A percentile compares a stretch with the other conserved stretches of the same genome.
Evolutionary conservation across 2,329 filamentous ascomycete genomes (phyloP).

Genomic region (Fusarium liriodendri): DNA sequence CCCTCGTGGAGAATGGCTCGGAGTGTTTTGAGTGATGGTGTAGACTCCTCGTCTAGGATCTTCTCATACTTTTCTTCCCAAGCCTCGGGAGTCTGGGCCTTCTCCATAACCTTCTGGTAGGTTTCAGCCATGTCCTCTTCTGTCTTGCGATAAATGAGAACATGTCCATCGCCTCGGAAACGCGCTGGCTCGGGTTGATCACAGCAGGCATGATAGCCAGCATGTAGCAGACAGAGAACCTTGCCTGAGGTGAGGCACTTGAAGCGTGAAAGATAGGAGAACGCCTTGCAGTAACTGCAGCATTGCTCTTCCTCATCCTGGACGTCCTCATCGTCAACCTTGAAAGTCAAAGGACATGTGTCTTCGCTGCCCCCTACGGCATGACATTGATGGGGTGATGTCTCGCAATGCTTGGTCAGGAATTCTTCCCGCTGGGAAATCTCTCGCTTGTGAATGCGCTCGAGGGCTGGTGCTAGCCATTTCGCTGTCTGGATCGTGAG

Average conservation of each 20-base stretch:
- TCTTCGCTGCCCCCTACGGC: slow-evolving; percentile 57
- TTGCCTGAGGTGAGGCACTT: slow-evolving; percentile 86
- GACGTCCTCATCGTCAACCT: slow-evolving; percentile 78
- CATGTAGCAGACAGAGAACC: slow-evolving; percentile 84
- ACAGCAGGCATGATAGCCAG: slow-evolving; percentile 85
- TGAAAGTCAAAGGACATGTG: slow-evolving; percentile 69
- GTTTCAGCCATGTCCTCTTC: slow-evolving; percentile 75
- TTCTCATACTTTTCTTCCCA: slow-evolving; percentile 94
- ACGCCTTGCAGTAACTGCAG: slow-evolving; percentile 92
- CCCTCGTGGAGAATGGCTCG: slow-evolving; percentile 89
- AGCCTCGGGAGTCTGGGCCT: slow-evolving; percentile 83
- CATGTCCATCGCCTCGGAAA: slow-evolving; percentile 77
- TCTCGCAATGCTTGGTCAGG: slow-evolving; percentile 70
- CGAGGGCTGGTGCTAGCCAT: slow-evolving; percentile 90
- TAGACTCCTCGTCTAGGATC: slow-evolving; percentile 83
- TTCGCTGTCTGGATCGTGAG: slow-evolving; percentile 89
- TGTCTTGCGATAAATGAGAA: slow-evolving; percentile 80
- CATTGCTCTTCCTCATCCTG: slow-evolving; percentile 95
- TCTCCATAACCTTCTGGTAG: slow-evolving; percentile 84
- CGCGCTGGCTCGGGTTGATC: slow-evolving; percentile 73
- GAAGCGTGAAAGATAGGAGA: slow-evolving; percentile 90
- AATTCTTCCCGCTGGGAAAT: slow-evolving; percentile 75
- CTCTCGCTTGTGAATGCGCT: slow-evolving; percentile 82
- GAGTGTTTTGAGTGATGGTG: slow-evolving; percentile 86
- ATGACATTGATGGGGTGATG: slow-evolving; percentile 64